phyloP scores from a whole-genome alignment of 2,329 filamentous ascomycete genomes.

The Penicillium glabrum region DNA sequence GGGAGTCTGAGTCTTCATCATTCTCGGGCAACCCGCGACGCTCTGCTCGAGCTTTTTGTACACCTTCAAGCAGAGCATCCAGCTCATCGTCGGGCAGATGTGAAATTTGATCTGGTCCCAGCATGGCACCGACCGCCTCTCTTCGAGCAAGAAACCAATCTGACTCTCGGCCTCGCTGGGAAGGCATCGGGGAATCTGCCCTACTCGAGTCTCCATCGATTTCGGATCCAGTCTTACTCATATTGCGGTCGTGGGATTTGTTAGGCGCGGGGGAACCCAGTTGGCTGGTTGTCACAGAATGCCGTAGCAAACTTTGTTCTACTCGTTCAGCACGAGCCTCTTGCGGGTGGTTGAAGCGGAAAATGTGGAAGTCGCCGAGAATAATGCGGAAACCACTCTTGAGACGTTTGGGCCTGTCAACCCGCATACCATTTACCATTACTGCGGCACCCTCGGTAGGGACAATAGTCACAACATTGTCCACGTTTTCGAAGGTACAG shows the following conservation, averaged over 20 bases:
- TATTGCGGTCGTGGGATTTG: slow-evolving; percentile 73
- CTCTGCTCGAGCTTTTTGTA: slow-evolving; percentile 83
- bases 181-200: slow-evolving; percentile 75
- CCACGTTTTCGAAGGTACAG: slow-evolving; percentile 89
- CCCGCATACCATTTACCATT: slow-evolving; percentile 94
- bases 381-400: slow-evolving; percentile 94
- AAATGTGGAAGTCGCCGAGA: slow-evolving; percentile 96
- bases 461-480: slow-evolving; percentile 88
- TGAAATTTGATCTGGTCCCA: slow-evolving; percentile 86
- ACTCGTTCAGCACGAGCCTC: slow-evolving; percentile 91
- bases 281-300: slow-evolving; percentile 68
- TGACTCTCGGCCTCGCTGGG: slow-evolving; percentile 69
- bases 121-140: slow-evolving; percentile 87
- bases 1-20: slow-evolving; percentile 82
- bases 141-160: slow-evolving; percentile 93
- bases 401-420: slow-evolving; percentile 80
- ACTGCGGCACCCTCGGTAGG: slow-evolving; percentile 90
- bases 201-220: slow-evolving; percentile 69
- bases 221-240: slow-evolving; percentile 78
- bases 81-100: slow-evolving; percentile 91
- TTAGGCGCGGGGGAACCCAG: slow-evolving; percentile 64
- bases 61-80: slow-evolving; percentile 88
- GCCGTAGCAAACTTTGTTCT: slow-evolving; percentile 81
- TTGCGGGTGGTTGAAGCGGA: slow-evolving; percentile 96
- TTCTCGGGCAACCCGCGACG: slow-evolving; percentile 67